Conservation (phyloP, 768 basidiomycete genomes). For the Rhizopogon rudus region DNA sequence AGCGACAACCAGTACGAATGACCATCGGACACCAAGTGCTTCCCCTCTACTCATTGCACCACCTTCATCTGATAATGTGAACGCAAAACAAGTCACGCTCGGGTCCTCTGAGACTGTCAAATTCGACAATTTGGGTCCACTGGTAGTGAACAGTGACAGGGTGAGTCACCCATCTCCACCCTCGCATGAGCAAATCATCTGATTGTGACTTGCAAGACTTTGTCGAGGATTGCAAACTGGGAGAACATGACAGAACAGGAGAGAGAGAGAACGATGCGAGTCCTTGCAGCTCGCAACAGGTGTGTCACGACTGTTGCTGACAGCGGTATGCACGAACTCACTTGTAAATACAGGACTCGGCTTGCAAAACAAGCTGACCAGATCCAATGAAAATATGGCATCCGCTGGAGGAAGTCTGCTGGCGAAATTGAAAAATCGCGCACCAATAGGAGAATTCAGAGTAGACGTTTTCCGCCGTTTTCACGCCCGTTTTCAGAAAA, state of each 20-base stretch:
- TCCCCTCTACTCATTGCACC: slow-evolving; percentile 8
- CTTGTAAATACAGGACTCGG: background rate
- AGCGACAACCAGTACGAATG: background rate
- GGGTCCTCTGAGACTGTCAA: slow-evolving; percentile 31
- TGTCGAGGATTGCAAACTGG: slow-evolving; percentile 68
- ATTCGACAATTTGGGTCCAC: slow-evolving; percentile 57
- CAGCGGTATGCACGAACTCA: background rate
- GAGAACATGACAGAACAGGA: slow-evolving; percentile 50
- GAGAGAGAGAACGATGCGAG: slow-evolving; percentile 49
- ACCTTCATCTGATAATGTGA: slow-evolving; percentile 6
- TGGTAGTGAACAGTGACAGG: slow-evolving; percentile 67
- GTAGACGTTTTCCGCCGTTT: too few relatives aligned
- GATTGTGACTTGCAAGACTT: slow-evolving; percentile 35
- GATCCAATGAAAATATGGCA: background rate
- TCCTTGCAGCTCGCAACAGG: slow-evolving; percentile 51
- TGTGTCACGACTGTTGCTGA: slow-evolving; percentile 15
- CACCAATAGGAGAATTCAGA: too few relatives aligned
- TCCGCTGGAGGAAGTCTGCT: background rate
- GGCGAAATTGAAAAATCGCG: background rate
- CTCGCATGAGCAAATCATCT: background rate
- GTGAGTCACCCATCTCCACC: slow-evolving; percentile 29
- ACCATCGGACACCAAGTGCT: background rate
- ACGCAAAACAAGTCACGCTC: slow-evolving; percentile 8
- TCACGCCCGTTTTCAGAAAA: too few relatives aligned
- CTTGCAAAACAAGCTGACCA: background rate